phyloP scores from a whole-genome alignment of 1,284 basidiomycete genomes.

The Tremellales sp. region DNA sequence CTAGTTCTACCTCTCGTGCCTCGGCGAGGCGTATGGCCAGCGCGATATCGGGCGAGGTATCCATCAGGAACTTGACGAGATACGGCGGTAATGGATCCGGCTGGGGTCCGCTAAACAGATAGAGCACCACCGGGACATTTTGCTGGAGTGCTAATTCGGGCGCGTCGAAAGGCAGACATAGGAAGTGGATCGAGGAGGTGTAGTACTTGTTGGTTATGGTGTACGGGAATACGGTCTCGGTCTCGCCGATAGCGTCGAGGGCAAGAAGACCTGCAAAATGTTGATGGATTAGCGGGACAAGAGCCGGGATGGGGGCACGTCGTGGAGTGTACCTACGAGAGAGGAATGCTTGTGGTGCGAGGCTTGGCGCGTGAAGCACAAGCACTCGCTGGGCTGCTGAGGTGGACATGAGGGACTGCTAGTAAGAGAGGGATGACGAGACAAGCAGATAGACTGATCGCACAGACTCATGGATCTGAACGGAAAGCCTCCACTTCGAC shows the following conservation, averaged over 20 bases:
- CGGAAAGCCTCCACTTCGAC: too few relatives aligned
- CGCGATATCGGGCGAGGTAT: slow-evolving; percentile 37
- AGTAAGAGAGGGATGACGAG: too few relatives aligned
- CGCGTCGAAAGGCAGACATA: slow-evolving; percentile 41
- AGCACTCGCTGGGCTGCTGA: too few relatives aligned
- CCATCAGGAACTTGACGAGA: slow-evolving; percentile 26
- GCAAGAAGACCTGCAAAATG: slow-evolving; percentile 11
- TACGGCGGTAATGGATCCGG: slow-evolving; percentile 24
- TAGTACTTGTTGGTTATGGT: slow-evolving; percentile 81
- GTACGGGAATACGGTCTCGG: slow-evolving; percentile 59
- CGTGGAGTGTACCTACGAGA: slow-evolving; percentile 16
- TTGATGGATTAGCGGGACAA: neutral
- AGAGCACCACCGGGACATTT: slow-evolving; percentile 21
- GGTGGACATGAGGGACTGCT: too few relatives aligned
- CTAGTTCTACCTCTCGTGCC: neutral
- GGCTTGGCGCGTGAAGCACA: slow-evolving; percentile 17
- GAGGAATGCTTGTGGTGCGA: slow-evolving; percentile 25
- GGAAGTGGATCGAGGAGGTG: slow-evolving; percentile 68
- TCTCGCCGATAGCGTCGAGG: neutral
- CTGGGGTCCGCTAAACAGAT: slow-evolving; percentile 38
- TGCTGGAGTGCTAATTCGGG: slow-evolving; percentile 36
- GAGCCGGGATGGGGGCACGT: neutral
- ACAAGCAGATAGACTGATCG: too few relatives aligned
- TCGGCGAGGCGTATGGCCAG: slow-evolving; percentile 25
- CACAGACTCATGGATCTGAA: too few relatives aligned